Evolutionary conservation across 2,329 filamentous ascomycete species (phyloP), one percentile per base, ranked within the genome.

Genomic region (Davidsoniella neocaledoniae): DNA sequence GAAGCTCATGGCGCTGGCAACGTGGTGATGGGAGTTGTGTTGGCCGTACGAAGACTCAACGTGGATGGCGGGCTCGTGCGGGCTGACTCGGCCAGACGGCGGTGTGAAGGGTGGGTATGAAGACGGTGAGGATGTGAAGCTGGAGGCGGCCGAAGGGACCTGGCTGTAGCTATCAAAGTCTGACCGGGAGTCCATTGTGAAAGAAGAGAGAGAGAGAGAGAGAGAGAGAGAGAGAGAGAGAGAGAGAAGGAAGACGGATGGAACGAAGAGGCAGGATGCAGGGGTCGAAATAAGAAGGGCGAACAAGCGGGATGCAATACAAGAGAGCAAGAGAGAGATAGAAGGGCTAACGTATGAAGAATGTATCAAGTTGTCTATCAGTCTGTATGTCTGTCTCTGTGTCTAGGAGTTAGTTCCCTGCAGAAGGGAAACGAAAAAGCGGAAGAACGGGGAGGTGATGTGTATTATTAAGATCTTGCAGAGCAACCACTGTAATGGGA

Each of bases 31-130:
- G 7, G 43, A 5, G 33, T 41, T 40, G 33, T 43, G 33, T n/a
- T 46, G 46, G 29, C 29, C 38, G 43, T 47, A 50, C 6, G 43
- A 41, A 25, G 47, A 50, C n/a, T 50, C 43, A 39, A 43, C 46
- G 33, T 46, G 48, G 7, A 50, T 53, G 16, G 49, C 19, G 47
- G 49, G 39, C 29, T 53, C 43, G 21, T 47, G 47, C 12, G 43
- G n/a, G 43, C 44, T 43, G 21, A 44, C 33, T 50, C 67, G 64
- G 58, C 66, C 61, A 50, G 68, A 69, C 26, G 61, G 64, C 42
- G 68, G 68, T 39, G 68, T 70, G 53, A 64, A 69, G 23, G 66
- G 62, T 39, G 67, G 67, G 61, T 67, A 69, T 47, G 58, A 56
- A 29, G 64, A 66, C 25, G 58, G 58, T 2, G 64, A 66, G 26